Conservation (phyloP, 2,329 filamentous ascomycete species). For the Leptosphaerulina australis region DNA sequence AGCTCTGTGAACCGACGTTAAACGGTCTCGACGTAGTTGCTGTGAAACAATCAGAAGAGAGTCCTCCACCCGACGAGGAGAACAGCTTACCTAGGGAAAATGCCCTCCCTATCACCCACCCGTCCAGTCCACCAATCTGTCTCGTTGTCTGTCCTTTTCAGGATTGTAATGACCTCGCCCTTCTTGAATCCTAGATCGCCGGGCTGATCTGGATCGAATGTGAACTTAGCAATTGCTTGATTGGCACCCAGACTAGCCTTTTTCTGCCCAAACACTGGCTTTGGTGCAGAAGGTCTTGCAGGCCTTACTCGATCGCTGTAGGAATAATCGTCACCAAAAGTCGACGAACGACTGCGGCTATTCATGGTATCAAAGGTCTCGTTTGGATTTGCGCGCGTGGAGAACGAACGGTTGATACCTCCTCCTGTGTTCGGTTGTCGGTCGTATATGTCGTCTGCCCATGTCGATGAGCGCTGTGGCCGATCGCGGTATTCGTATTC, state of each 20-base stretch:
- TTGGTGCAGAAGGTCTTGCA: conserved; percentile 81
- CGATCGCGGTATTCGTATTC: conserved; percentile 61
- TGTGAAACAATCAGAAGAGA: conserved; percentile 17
- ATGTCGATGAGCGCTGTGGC: conserved; percentile 70
- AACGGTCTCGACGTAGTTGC: conserved; percentile 52
- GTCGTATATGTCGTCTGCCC: conserved; percentile 79
- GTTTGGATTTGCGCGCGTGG: conserved; percentile 54
- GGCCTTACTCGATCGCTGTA: conserved; percentile 68
- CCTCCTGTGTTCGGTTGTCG: conserved; percentile 50
- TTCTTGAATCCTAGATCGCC: conserved; percentile 97
- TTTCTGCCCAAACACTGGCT: conserved; percentile 75
- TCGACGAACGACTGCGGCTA: conserved; percentile 46
- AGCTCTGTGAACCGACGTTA: conserved; percentile 1
- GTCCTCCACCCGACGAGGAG: not conserved
- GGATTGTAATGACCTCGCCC: conserved; percentile 91
- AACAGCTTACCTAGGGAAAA: conserved; percentile 77
- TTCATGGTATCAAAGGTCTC: conserved; percentile 59
- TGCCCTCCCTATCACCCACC: conserved; percentile 82
- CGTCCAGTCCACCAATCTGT: conserved; percentile 98
- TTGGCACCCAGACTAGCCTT: conserved; percentile 61
- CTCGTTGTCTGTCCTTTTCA: conserved; percentile 91
- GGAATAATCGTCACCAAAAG: conserved; percentile 57
- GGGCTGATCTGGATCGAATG: conserved; percentile 91
- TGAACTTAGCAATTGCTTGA: conserved; percentile 89
- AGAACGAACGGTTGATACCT: conserved; percentile 57